Percentiles rank a stretch among this genome's conserved stretches.
Evolutionary conservation across 805 yeast species (phyloP).

Genomic region (Saccharomyces cerevisiae): DNA sequence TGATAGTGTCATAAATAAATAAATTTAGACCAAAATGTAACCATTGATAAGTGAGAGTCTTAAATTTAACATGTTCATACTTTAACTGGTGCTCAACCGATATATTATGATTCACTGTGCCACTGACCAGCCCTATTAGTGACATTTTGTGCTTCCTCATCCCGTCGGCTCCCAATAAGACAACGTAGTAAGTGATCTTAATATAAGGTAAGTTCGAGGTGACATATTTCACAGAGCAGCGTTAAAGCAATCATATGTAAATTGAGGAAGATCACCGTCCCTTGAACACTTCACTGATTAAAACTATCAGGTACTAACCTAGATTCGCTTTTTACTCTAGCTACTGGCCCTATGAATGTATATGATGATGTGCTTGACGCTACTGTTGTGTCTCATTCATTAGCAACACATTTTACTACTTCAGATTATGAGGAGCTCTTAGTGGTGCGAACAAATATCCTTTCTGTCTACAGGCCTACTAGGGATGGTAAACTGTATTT

Average conservation of each 20-base stretch:
- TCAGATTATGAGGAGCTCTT: conserved; percentile 42
- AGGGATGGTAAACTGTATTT: conserved; percentile 29
- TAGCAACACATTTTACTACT: conserved; percentile 44
- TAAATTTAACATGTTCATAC: background rate
- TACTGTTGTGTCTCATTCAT: conserved; percentile 55
- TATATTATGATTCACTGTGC: background rate
- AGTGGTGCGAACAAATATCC: conserved; percentile 60
- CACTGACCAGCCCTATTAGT: background rate
- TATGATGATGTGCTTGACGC: conserved; percentile 74
- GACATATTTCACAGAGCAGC: background rate
- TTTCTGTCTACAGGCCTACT: conserved; percentile 31
- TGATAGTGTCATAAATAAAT: too few species aligned
- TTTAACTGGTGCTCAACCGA: background rate
- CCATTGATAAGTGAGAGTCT: background rate
- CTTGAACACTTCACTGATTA: background rate
- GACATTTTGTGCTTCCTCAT: background rate
- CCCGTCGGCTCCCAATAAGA: background rate
- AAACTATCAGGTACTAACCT: background rate
- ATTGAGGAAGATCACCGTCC: background rate
- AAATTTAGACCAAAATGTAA: background rate
- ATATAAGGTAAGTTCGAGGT: background rate
- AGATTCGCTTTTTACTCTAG: background rate
- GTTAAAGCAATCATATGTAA: background rate
- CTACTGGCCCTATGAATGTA: conserved; percentile 52
- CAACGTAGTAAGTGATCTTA: background rate